Conservation (phyloP, 2,329 filamentous ascomycete genomes). For the Macroventuria anomochaeta region DNA sequence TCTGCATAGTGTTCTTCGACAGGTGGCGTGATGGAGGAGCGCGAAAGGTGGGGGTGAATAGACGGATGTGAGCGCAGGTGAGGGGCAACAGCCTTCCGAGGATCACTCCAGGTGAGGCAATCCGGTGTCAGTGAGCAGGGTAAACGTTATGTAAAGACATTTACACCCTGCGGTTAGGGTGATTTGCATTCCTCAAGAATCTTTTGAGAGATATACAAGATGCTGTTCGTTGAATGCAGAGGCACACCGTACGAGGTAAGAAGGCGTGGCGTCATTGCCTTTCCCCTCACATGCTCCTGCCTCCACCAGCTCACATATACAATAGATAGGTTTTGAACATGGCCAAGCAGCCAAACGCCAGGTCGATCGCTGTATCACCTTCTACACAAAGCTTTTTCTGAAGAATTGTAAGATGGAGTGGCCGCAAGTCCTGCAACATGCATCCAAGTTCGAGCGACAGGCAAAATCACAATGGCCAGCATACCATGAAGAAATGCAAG, state of each 20-base stretch:
- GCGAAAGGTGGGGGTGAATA: conserved; percentile 14
- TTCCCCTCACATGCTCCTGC: neutral
- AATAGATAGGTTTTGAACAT: conserved; percentile 58
- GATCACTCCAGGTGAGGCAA: neutral
- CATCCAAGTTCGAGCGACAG: conserved; percentile 56
- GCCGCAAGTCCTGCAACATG: conserved; percentile 54
- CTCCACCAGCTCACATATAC: neutral
- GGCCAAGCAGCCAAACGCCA: conserved; percentile 50
- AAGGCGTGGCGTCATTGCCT: conserved; percentile 27
- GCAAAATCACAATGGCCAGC: conserved; percentile 53
- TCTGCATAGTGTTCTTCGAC: neutral
- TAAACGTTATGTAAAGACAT: no score
- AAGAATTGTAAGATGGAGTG: conserved; percentile 56
- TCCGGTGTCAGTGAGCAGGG: neutral
- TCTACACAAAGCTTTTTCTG: conserved; percentile 58
- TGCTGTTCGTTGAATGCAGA: conserved; percentile 51
- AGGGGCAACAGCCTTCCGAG: conserved; percentile 15
- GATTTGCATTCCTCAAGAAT: no score
- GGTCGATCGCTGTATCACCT: conserved; percentile 53
- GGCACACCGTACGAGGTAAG: conserved; percentile 54
- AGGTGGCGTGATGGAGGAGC: conserved; percentile 1
- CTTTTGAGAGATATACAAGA: conserved; percentile 27
- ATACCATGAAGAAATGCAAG: conserved; percentile 56
- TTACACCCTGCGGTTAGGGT: no score
- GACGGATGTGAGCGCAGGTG: conserved; percentile 31